Conservation (phyloP, 23 red algal species). For the Agarophyton chilense region DNA sequence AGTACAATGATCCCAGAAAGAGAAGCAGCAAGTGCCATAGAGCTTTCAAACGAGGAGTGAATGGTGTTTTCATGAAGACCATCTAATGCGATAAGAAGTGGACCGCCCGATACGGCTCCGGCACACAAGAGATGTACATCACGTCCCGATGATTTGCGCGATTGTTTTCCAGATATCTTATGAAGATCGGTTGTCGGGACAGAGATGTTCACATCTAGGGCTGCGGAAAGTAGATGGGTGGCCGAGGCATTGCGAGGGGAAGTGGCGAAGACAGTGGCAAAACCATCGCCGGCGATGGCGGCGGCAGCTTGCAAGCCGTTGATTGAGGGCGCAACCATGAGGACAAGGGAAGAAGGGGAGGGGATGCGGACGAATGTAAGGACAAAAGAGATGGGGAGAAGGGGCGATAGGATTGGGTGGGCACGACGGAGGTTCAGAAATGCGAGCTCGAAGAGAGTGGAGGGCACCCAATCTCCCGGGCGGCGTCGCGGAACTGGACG, state of each 20-base stretch:
- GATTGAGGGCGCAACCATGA: neutral
- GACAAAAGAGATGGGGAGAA: too few species aligned
- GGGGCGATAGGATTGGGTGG: too few species aligned
- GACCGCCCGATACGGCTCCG: constrained; percentile 22
- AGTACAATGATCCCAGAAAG: constrained; percentile 53
- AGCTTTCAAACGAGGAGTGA: neutral
- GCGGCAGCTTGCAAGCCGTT: constrained; percentile 21
- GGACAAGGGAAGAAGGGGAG: neutral
- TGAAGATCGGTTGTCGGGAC: neutral
- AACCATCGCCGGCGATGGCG: constrained; percentile 14
- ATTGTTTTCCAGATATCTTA: neutral
- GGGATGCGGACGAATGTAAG: neutral
- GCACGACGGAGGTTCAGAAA: too few species aligned
- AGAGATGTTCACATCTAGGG: constrained; percentile 25
- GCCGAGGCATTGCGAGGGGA: constrained; percentile 12
- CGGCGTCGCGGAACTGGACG: neutral
- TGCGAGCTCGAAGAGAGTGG: neutral
- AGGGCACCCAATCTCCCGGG: neutral
- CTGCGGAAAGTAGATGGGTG: neutral
- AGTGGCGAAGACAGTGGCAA: constrained; percentile 16
- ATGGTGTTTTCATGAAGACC: constrained; percentile 13
- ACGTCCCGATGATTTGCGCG: neutral
- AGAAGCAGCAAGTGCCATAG: constrained; percentile 25
- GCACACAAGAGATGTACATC: constrained; percentile 27
- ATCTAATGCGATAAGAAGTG: constrained; percentile 49